Evolutionary conservation across 75 land plant genomes (phyloP).

Genomic region (Adiantum capillusveneris): DNA sequence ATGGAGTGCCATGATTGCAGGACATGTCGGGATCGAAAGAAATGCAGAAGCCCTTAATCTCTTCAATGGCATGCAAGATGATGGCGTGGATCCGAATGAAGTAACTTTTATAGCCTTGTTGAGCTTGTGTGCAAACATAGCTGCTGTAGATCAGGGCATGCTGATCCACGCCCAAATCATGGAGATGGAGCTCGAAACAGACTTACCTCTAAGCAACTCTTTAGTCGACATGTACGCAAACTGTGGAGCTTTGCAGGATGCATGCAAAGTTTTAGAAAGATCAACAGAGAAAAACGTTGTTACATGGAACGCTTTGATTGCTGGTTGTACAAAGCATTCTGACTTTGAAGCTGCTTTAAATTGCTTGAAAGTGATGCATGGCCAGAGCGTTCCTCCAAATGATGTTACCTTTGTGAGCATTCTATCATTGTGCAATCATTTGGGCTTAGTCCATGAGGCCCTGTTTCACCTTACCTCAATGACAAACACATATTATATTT

Average conservation of each 20-base stretch:
- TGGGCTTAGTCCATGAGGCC: constrained; percentile 4
- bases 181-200: constrained; percentile 16
- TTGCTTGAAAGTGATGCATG: constrained; percentile 14
- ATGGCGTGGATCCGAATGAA: constrained; percentile 12
- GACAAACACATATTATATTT: not conserved
- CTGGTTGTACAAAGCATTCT: constrained; percentile 17
- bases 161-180: constrained; percentile 28
- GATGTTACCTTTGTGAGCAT: constrained; percentile 19
- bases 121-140: constrained; percentile 16
- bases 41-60: constrained; percentile 21
- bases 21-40: constrained; percentile 17
- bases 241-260: constrained; percentile 31
- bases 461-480: not conserved
- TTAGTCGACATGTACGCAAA: constrained; percentile 34
- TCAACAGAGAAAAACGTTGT: constrained; percentile 17
- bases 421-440: constrained; percentile 10
- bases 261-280: constrained; percentile 21
- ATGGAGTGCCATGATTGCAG: constrained; percentile 37
- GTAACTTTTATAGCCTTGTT: constrained; percentile 22
- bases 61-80: constrained; percentile 17
- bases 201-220: constrained; percentile 19
- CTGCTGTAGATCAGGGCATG: constrained; percentile 14
- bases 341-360: constrained; percentile 20
- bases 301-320: constrained; percentile 38
- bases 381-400: constrained; percentile 9